Evolutionary conservation across 2,329 filamentous ascomycete species (phyloP), one percentile per base, ranked within the genome.

Genomic region (Diaporthe helianthi): DNA sequence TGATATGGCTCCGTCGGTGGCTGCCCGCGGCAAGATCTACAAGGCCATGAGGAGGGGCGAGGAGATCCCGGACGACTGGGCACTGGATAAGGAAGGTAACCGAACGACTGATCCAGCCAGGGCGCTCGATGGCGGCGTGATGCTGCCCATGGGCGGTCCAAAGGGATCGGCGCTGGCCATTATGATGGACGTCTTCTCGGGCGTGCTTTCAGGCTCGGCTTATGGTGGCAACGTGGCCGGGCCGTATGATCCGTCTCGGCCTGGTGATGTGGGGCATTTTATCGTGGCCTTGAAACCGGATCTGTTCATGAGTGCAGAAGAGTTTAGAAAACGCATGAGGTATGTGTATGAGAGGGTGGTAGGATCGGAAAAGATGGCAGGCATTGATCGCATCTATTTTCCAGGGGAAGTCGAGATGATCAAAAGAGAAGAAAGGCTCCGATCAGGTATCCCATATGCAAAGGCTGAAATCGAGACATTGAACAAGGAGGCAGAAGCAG

Each of bases 131-230:
- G 87, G 88, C 41, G 92, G 92, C 1, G 91, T 94, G 4, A 95
- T 96, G 93, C 80, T 95, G 24, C 92, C 93, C 0, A 94, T 96
- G 91, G 92, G 92, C 2, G 93, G 93, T 0, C 92, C 93, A 0
- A 96, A 96, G 78, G 93, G 93, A 0, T 92, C 90, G 2, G 93
- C 87, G 0, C 78, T 96, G 49, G 83, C 91, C 0, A 87, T 96
- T 67, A 95, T 94, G 91, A 96, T 96, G 93, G 92, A 96, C 76
- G 91, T 97, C 2, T 95, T 96, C 76, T 94, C 92, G 0, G 93
- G 92, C 0, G 90, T 92, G 0, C 75, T 96, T 0, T 93, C 91
- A 0, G 93, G 92, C 0, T 90, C 89, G 38, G 92, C 92, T 0
- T 96, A 93, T 79, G 93, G 92, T 0, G 92, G 92, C 0, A 84